Evolutionary conservation across 106 monocot species (phyloP), one percentile per base, ranked within the genome.

Genomic region (Phalaenopsis equestris): DNA sequence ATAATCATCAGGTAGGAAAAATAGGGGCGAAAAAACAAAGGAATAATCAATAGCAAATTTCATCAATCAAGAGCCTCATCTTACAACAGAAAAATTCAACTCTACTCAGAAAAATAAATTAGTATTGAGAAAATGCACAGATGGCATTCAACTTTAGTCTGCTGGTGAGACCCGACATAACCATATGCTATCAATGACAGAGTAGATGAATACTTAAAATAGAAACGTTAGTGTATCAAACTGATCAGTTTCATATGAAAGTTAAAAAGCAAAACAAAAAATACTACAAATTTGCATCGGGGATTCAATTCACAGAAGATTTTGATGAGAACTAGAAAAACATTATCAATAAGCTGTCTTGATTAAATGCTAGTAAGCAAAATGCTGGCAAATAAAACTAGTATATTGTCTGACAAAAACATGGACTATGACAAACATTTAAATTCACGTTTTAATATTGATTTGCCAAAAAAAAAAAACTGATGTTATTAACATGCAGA

Each of bases 401-500:
- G 3, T 37, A 70, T 37, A 24, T 67, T 67, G 30, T 67, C 38
- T 70, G 9, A 11, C 36, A 70, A 70, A 4, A 70, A 67, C 67
- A 8, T 24, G 30, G n/a, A 24, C 30, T 24, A 18, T 1, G n/a
- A 37, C 70, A 0, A 70, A 39, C 39, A 70, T 38, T 41, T 70
- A 70, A 70, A 70, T 70, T 70, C 38, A 36, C 39, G 70, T 14
- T 36, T 30, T 39, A 39, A 70, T 39, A 70, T 39, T 70, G 39
- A 38, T 12, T 4, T 38, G 38, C 64, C 38, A 14, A 11, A 12
- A 15, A 21, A 61, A 52, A 3, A 61, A 8, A 74, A 43, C 45
- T 38, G 43, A 74, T 19, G 74, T 43, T 30, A 30, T 30, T 74
- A 41, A 43, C 61, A 67, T 80, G 19, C 77, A 42, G 85, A 99